Evolutionary conservation across 768 basidiomycete species (phyloP).

Genomic region (Serendipita sp.): DNA sequence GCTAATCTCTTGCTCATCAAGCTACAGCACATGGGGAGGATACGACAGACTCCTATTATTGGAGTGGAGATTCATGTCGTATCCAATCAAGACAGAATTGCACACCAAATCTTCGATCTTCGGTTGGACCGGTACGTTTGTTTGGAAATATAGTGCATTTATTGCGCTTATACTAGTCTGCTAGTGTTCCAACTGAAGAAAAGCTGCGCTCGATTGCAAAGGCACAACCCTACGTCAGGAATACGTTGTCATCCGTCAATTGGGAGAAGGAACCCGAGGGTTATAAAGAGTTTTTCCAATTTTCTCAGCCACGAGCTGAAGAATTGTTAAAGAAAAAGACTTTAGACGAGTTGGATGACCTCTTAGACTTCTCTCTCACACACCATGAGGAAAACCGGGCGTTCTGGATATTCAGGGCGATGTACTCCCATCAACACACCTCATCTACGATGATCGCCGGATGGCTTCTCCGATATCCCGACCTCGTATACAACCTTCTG

Average conservation of each 20-base stretch:
- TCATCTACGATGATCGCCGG: constrained; percentile 20
- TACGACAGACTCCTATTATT: constrained; percentile 34
- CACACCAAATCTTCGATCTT: constrained; percentile 51
- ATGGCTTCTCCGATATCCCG: constrained; percentile 37
- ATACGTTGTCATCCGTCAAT: constrained; percentile 11
- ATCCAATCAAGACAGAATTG: constrained; percentile 48
- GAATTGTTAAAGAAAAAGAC: not conserved
- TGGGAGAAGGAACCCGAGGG: constrained; percentile 22
- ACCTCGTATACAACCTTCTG: constrained; percentile 38
- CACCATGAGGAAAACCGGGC: constrained; percentile 40
- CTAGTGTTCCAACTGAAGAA: constrained; percentile 20
- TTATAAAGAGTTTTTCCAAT: constrained; percentile 24
- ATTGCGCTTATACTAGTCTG: not conserved
- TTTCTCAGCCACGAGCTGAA: constrained; percentile 1
- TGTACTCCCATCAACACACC: constrained; percentile 19
- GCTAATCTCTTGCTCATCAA: not conserved
- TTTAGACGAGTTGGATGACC: constrained; percentile 8
- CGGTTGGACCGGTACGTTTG: constrained; percentile 46
- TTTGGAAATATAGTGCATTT: not conserved
- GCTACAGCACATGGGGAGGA: constrained; percentile 41
- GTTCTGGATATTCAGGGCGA: constrained; percentile 33
- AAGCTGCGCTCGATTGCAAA: constrained; percentile 14
- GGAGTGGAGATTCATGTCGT: constrained; percentile 52
- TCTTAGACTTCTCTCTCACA: constrained; percentile 23
- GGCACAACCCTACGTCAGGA: constrained; percentile 13